Evolutionary conservation across 2,329 filamentous ascomycete genomes (phyloP).

Genomic region (Fonsecaea nubica): DNA sequence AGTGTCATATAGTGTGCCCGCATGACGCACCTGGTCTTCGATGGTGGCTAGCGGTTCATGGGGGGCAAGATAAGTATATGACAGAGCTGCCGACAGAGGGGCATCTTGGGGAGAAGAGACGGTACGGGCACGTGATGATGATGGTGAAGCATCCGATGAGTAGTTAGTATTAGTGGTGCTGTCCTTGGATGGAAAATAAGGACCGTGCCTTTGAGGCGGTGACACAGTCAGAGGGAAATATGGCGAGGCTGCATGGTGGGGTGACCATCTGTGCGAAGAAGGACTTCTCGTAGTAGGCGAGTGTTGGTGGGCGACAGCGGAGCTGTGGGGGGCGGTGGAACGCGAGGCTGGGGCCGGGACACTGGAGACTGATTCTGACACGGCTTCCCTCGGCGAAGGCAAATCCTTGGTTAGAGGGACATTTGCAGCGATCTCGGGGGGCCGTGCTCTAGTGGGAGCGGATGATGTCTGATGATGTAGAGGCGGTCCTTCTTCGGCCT

Average conservation of each 20-base stretch:
- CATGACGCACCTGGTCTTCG: slow-evolving; percentile 25
- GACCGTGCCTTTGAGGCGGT: slow-evolving; percentile 16
- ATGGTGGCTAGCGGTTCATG: slow-evolving; percentile 3
- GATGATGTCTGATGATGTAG: background rate
- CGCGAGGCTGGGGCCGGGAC: slow-evolving; percentile 15
- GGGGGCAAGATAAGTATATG: slow-evolving; percentile 8
- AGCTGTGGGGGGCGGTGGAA: slow-evolving; percentile 15
- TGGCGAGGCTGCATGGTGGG: slow-evolving; percentile 20
- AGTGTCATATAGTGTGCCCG: slow-evolving; percentile 13
- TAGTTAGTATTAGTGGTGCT: slow-evolving; percentile 20
- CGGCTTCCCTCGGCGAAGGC: background rate
- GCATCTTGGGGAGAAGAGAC: slow-evolving; percentile 17
- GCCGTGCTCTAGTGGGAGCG: slow-evolving; percentile 1
- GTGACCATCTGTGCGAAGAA: slow-evolving; percentile 17
- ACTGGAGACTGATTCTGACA: slow-evolving; percentile 7
- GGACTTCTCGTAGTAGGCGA: slow-evolving; percentile 6
- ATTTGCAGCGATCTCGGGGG: slow-evolving; percentile 14
- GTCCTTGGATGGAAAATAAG: slow-evolving; percentile 18
- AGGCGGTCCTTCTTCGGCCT: slow-evolving; percentile 19
- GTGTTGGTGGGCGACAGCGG: slow-evolving; percentile 16
- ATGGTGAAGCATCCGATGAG: slow-evolving; percentile 11
- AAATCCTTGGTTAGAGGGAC: slow-evolving; percentile 11
- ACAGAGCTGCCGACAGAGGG: slow-evolving; percentile 8
- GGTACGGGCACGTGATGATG: slow-evolving; percentile 14
- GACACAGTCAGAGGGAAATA: slow-evolving; percentile 18